phyloP scores from a whole-genome alignment of 139 green algal species.

The Raphidocelis subcapitata region DNA sequence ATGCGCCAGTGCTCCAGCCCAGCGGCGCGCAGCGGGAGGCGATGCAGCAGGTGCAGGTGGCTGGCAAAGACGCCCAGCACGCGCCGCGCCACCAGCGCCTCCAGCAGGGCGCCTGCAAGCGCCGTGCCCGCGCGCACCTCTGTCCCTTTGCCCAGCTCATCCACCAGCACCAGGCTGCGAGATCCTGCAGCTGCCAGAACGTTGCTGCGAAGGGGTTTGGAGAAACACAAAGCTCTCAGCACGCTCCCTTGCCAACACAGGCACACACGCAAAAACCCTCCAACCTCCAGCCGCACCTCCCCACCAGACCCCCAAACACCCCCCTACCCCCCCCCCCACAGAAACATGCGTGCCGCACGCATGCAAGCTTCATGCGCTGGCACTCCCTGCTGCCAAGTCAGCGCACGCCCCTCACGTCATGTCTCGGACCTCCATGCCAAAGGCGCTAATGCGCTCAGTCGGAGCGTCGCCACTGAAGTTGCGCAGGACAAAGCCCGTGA shows the following conservation, averaged over 20 bases:
- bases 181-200: neutral
- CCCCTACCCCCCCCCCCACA: too few relatives aligned
- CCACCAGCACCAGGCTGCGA: slow-evolving; percentile 75
- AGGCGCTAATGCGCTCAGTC: slow-evolving; percentile 76
- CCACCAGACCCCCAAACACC: too few relatives aligned
- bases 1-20: slow-evolving; percentile 27
- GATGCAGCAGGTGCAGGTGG: slow-evolving; percentile 84
- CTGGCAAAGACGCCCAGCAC: slow-evolving; percentile 83
- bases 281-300: too few relatives aligned
- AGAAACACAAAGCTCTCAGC: too few relatives aligned
- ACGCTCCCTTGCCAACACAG: too few relatives aligned
- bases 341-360: too few relatives aligned
- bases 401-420: slow-evolving; percentile 34
- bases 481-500: slow-evolving; percentile 81
- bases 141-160: slow-evolving; percentile 95
- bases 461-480: slow-evolving; percentile 83
- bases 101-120: slow-evolving; percentile 57
- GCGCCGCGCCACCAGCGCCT: neutral
- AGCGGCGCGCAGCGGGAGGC: slow-evolving; percentile 33
- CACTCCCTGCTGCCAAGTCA: too few relatives aligned
- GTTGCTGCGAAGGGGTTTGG: slow-evolving; percentile 1
- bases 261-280: too few relatives aligned
- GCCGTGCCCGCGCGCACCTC: slow-evolving; percentile 70
- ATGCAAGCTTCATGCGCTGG: too few relatives aligned
- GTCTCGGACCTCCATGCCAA: slow-evolving; percentile 85